Conservation (phyloP, 2,329 filamentous ascomycete genomes). For the Trichoderma sp. region DNA sequence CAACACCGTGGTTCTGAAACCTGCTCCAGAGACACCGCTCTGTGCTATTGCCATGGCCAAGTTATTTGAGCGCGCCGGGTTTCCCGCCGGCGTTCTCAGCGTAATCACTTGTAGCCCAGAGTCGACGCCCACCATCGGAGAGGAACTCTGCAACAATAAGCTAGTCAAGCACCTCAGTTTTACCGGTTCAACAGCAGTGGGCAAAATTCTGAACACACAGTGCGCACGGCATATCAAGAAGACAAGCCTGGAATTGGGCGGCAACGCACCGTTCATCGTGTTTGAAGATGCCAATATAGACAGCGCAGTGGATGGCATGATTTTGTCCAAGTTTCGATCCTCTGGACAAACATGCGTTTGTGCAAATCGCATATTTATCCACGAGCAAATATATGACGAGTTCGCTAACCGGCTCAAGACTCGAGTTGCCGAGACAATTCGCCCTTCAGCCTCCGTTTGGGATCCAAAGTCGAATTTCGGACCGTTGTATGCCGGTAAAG, state of each 20-base stretch:
- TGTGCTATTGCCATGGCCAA: conserved; percentile 67
- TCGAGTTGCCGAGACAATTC: conserved; percentile 41
- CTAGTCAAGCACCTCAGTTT: conserved; percentile 71
- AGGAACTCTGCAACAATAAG: conserved; percentile 60
- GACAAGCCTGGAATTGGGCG: no score
- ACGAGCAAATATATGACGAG: conserved; percentile 67
- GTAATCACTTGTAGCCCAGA: conserved; percentile 61
- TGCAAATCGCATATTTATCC: conserved; percentile 73
- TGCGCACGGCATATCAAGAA: no score
- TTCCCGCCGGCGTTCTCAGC: conserved; percentile 54
- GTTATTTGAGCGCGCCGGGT: conserved; percentile 65
- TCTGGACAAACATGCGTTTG: conserved; percentile 91
- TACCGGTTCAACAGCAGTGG: conserved; percentile 56
- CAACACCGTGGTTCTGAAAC: conserved; percentile 70
- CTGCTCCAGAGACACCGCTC: conserved; percentile 69
- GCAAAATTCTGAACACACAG: conserved; percentile 18
- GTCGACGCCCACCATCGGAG: conserved; percentile 64
- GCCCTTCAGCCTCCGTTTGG: conserved; percentile 57
- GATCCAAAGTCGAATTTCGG: conserved; percentile 59
- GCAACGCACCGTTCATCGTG: conserved; percentile 66
- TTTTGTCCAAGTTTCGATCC: conserved; percentile 76
- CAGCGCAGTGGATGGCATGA: conserved; percentile 52
- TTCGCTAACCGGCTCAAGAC: conserved; percentile 41
- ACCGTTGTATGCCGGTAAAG: conserved; percentile 58
- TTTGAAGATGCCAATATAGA: conserved; percentile 74